Conservation (phyloP, 345 rosid genomes). For the Salix suchowensis region DNA sequence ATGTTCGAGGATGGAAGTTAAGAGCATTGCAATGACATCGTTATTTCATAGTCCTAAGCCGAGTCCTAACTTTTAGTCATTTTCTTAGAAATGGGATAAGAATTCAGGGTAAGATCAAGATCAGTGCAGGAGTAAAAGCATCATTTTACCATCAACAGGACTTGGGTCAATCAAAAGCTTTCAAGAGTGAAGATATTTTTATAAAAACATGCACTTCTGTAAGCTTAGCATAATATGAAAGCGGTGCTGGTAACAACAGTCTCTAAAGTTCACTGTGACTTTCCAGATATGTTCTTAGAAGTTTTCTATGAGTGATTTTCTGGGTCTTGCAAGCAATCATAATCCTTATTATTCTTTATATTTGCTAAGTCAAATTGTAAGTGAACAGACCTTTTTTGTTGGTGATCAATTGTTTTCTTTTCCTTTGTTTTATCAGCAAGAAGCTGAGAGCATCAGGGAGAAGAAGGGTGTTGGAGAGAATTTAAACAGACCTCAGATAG, state of each 20-base stretch:
- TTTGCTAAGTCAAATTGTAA: neutral
- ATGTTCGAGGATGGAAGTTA: neutral
- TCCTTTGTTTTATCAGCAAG: constrained; percentile 44
- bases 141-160: neutral
- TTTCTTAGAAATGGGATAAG: neutral
- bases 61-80: neutral
- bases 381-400: neutral
- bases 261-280: neutral
- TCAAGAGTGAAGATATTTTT: neutral
- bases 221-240: neutral
- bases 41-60: neutral
- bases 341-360: neutral
- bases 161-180: neutral
- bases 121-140: neutral
- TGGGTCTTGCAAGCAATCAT: neutral
- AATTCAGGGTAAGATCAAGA: neutral
- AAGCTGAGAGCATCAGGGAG: constrained; percentile 55
- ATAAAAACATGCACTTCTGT: neutral
- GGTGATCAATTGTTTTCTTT: neutral
- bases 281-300: neutral
- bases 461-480: constrained; percentile 42
- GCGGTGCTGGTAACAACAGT: neutral
- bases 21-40: neutral
- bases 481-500: constrained; percentile 26
- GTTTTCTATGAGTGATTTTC: neutral